Evolutionary conservation across 2,329 filamentous ascomycete genomes (phyloP).

Genomic region (Ophiocordyceps australis): DNA sequence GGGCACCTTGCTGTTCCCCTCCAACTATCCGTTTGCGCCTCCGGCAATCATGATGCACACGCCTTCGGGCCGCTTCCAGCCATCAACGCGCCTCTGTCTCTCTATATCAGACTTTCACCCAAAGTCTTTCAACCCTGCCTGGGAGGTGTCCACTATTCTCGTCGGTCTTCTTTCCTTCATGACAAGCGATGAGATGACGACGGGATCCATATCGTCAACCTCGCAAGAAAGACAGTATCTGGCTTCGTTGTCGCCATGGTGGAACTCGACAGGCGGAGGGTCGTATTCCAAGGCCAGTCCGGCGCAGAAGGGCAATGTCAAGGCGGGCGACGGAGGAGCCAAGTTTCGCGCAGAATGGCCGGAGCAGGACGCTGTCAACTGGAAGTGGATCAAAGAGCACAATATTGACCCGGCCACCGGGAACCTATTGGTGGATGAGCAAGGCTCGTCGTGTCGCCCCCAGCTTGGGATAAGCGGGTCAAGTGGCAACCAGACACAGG

Average conservation of each 20-base stretch:
- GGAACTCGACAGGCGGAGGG: constrained; percentile 88
- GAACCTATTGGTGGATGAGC: constrained; percentile 28
- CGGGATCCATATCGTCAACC: constrained; percentile 65
- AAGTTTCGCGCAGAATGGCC: constrained; percentile 86
- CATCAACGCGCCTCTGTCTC: constrained; percentile 78
- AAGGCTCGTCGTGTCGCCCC: constrained; percentile 30
- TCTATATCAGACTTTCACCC: constrained; percentile 97
- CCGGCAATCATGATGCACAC: constrained; percentile 99
- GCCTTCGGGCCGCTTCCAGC: constrained; percentile 86
- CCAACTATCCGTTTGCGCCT: constrained; percentile 93
- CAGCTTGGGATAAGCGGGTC: constrained; percentile 40
- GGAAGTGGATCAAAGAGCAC: constrained; percentile 76
- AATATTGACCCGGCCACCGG: constrained; percentile 66
- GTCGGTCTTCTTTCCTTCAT: constrained; percentile 93
- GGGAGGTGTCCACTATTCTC: constrained; percentile 93
- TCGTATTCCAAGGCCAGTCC: constrained; percentile 38
- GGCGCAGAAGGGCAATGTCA: constrained; percentile 58
- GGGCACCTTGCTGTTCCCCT: constrained; percentile 88
- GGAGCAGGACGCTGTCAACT: constrained; percentile 76
- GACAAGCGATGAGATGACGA: constrained; percentile 98
- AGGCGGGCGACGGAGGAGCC: constrained; percentile 77
- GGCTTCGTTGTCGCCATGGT: constrained; percentile 71
- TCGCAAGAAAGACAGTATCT: constrained; percentile 62
- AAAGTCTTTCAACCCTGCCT: constrained; percentile 93
- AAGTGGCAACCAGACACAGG: constrained; percentile 44